Conservation (phyloP, 257 asterid genomes). For the Ilex aquifolium region DNA sequence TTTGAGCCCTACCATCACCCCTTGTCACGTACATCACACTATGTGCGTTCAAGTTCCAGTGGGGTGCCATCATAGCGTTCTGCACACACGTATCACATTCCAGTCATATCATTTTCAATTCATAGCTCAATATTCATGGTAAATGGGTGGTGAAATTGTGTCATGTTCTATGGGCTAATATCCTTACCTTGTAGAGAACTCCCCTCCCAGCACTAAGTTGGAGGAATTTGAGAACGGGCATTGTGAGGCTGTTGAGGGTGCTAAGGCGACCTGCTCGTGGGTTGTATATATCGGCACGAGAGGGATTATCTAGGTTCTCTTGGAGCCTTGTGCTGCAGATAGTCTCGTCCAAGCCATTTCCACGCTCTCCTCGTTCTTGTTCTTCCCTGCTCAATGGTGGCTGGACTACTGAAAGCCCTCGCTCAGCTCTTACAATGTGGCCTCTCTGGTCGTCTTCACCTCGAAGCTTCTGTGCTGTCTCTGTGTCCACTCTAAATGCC, state of each 20-base stretch:
- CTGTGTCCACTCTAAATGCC: constrained; percentile 28
- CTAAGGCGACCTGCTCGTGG: constrained; percentile 57
- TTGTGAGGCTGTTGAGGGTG: constrained; percentile 47
- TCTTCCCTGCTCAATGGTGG: constrained; percentile 33
- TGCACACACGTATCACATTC: constrained; percentile 7
- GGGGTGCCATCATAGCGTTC: constrained; percentile 66
- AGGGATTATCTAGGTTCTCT: constrained; percentile 38
- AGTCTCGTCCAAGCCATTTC: constrained; percentile 69
- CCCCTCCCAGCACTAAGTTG: constrained; percentile 59
- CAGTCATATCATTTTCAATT: too few relatives aligned
- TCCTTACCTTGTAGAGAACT: constrained; percentile 43
- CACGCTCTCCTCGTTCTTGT: constrained; percentile 7
- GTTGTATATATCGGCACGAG: constrained; percentile 60
- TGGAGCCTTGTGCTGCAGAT: constrained; percentile 42
- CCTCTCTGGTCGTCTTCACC: constrained; percentile 44
- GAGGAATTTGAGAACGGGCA: constrained; percentile 54
- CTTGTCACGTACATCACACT: constrained; percentile 38
- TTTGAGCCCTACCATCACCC: constrained; percentile 44
- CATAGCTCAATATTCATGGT: too few relatives aligned
- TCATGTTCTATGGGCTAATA: too few relatives aligned
- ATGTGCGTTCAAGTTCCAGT: constrained; percentile 62
- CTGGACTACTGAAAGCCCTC: constrained; percentile 38
- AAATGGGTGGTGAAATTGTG: too few relatives aligned
- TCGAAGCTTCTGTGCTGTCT: constrained; percentile 37
- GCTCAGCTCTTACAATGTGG: constrained; percentile 20